Percentiles rank a stretch among this genome's conserved stretches.
These are phyloP conservation scores for Calophaca sinica DNA, from an alignment of 306 rosid genomes.

Conservation along the genomic window DNA sequence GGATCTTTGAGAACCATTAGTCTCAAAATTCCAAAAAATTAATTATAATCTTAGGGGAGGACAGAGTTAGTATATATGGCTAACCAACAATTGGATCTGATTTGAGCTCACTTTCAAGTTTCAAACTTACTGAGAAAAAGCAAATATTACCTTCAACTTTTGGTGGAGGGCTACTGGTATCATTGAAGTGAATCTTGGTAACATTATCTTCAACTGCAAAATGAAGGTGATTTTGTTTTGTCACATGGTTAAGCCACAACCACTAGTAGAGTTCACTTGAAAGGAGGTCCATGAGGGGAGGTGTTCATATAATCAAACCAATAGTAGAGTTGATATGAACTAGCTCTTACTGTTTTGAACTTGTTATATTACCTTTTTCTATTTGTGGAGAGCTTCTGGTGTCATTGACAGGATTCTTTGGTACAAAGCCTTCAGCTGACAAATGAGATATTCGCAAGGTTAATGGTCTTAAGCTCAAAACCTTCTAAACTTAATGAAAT, in stretches of 20 bases:
- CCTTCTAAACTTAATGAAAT: constrained; percentile 23
- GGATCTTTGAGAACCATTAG: constrained; percentile 16
- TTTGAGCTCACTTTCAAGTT: constrained; percentile 1
- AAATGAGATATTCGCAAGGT: constrained; percentile 21
- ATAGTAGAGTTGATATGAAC: constrained; percentile 16
- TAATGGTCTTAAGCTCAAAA: constrained; percentile 27
- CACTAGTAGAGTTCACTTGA: too few species aligned
- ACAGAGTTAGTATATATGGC: background rate
- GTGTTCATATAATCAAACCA: constrained; percentile 8
- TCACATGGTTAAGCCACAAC: too few species aligned
- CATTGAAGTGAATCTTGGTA: constrained; percentile 33
- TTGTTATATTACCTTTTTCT: constrained; percentile 41
- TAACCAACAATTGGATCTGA: constrained; percentile 4
- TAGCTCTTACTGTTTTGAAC: background rate
- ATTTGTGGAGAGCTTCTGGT: constrained; percentile 40
- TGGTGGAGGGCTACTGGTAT: constrained; percentile 37
- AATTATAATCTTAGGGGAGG: background rate
- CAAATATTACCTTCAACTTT: constrained; percentile 46
- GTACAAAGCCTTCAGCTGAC: constrained; percentile 48
- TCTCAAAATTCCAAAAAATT: background rate
- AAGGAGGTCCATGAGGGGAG: too few species aligned
- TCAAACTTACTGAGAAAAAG: background rate
- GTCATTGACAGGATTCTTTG: constrained; percentile 35
- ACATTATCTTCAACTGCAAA: constrained; percentile 46
- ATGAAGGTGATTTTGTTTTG: constrained; percentile 20